A percentile compares a stretch with the other conserved stretches of the same genome.
Conservation (phyloP, 129 eudicot species). For the Chrysanthemum makinoi region DNA sequence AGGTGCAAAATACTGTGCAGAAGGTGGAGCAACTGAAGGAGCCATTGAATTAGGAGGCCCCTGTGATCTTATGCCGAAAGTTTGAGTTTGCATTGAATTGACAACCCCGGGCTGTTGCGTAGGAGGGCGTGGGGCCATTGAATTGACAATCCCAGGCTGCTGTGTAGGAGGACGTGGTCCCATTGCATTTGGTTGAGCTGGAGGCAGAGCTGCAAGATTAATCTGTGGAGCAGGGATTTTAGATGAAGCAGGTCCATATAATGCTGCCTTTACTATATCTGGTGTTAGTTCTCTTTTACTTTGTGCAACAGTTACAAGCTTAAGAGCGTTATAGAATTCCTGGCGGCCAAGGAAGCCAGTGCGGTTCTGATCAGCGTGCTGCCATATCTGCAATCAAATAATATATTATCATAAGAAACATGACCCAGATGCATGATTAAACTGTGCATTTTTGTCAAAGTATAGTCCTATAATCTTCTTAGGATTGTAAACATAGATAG, state of each 20-base stretch:
- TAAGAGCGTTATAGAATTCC: slow-evolving; percentile 88
- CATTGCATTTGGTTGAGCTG: slow-evolving; percentile 55
- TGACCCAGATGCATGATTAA: background rate
- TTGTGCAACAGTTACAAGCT: slow-evolving; percentile 95
- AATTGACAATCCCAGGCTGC: slow-evolving; percentile 39
- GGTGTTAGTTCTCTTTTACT: slow-evolving; percentile 89
- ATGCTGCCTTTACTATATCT: slow-evolving; percentile 88
- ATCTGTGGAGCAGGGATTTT: slow-evolving; percentile 91
- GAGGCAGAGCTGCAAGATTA: slow-evolving; percentile 53
- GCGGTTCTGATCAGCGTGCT: too few species aligned
- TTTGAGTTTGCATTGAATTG: slow-evolving; percentile 47
- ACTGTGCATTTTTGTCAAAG: background rate
- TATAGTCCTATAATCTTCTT: too few species aligned
- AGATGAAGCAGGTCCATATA: slow-evolving; percentile 85
- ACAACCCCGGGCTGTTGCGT: slow-evolving; percentile 47
- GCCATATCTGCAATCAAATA: slow-evolving; percentile 79
- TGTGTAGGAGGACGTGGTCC: slow-evolving; percentile 51
- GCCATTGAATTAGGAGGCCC: slow-evolving; percentile 52
- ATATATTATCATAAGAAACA: slow-evolving; percentile 6
- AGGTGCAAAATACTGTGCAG: slow-evolving; percentile 47
- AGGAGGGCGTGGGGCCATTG: slow-evolving; percentile 50
- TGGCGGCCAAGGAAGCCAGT: too few species aligned
- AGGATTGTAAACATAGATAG: too few species aligned
- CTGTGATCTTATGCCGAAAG: slow-evolving; percentile 64
- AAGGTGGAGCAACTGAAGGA: slow-evolving; percentile 26